These are phyloP conservation scores for Tripterygium wilfordii DNA, from an alignment of 177 flowering plant species.

Conservation along the genomic window DNA sequence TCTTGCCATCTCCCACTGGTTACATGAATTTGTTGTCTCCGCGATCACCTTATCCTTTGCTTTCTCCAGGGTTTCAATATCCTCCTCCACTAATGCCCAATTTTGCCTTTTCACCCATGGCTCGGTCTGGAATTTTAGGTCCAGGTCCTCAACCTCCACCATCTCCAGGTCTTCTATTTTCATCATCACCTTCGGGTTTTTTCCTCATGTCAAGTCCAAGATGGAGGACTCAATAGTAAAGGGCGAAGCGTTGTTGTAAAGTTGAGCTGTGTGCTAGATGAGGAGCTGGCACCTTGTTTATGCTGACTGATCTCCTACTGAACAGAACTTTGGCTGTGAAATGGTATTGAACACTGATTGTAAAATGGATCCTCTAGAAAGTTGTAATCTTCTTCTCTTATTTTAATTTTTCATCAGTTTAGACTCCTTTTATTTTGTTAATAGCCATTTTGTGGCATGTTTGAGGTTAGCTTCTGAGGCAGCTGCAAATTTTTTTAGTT, in stretches of 20 bases:
- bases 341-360: slow-evolving; percentile 13
- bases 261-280: slow-evolving; percentile 2
- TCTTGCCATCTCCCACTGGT: slow-evolving; percentile 70
- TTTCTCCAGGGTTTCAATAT: slow-evolving; percentile 71
- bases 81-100: slow-evolving; percentile 69
- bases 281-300: slow-evolving; percentile 6
- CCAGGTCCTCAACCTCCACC: slow-evolving; percentile 88
- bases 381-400: slow-evolving; percentile 6
- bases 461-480: slow-evolving; percentile 14
- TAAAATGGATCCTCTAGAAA: slow-evolving; percentile 9
- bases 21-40: slow-evolving; percentile 64
- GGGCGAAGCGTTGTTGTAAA: background rate
- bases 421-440: slow-evolving; percentile 6
- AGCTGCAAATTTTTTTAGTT: slow-evolving; percentile 13
- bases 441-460: slow-evolving; percentile 8
- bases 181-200: slow-evolving; percentile 71
- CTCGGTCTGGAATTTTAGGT: slow-evolving; percentile 77
- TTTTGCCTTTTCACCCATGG: slow-evolving; percentile 56
- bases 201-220: slow-evolving; percentile 74
- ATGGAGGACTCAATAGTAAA: slow-evolving; percentile 70
- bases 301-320: slow-evolving; percentile 3
- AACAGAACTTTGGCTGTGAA: slow-evolving; percentile 13
- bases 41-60: slow-evolving; percentile 72
- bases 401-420: slow-evolving; percentile 1
- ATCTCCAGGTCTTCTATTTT: slow-evolving; percentile 72